Conservation (phyloP, 1,284 basidiomycete genomes). For the Peniophora sp. region DNA sequence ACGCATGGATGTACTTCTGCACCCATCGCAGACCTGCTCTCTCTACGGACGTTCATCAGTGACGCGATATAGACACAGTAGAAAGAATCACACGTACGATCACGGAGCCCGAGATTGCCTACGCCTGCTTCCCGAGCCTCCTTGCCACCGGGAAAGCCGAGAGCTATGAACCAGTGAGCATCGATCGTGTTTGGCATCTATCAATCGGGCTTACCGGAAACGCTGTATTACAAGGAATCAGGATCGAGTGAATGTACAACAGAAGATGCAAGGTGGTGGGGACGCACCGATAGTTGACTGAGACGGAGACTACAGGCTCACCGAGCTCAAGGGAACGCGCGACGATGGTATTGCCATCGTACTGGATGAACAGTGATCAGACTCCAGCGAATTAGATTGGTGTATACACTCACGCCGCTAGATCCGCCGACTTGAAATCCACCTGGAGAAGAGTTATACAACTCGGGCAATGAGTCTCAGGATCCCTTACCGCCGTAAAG, state of each 20-base stretch:
- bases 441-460: conserved; percentile 19
- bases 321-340: conserved; percentile 36
- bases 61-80: neutral
- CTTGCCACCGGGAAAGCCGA: neutral
- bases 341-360: conserved; percentile 38
- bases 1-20: conserved; percentile 27
- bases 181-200: neutral
- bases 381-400: conserved; percentile 6
- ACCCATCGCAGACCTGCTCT: conserved; percentile 30
- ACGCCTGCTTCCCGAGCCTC: neutral
- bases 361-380: conserved; percentile 21
- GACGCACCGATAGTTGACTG: conserved; percentile 44
- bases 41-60: conserved; percentile 9
- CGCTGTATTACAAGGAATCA: neutral
- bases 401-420: conserved; percentile 20
- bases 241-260: neutral
- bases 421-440: conserved; percentile 35
- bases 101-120: neutral
- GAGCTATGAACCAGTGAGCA: conserved; percentile 1
- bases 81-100: neutral
- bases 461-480: neutral
- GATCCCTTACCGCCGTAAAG: conserved; percentile 34
- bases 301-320: conserved; percentile 44
- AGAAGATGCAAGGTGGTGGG: conserved; percentile 1
- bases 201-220: neutral